Evolutionary conservation across 208 protist species (phyloP).

Genomic region (Endotrypanum monterogeii): DNA sequence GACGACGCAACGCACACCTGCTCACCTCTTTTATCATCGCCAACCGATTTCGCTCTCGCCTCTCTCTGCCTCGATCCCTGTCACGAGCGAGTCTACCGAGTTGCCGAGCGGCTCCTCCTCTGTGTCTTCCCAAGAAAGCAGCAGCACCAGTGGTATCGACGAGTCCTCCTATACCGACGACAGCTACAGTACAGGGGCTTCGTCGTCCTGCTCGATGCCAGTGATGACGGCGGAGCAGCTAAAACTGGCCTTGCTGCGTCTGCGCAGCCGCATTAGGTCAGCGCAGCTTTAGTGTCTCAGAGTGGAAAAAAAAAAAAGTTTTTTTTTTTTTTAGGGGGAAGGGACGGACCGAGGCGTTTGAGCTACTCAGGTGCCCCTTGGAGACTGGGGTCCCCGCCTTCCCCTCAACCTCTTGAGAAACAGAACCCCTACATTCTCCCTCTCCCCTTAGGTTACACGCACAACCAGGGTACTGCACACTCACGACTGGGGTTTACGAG

Average conservation of each 20-base stretch:
- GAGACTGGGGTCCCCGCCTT: too few relatives aligned
- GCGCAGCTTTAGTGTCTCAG: constrained; percentile 10
- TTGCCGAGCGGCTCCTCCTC: constrained; percentile 14
- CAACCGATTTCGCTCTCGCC: neutral
- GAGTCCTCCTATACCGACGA: neutral
- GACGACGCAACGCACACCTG: constrained; percentile 2
- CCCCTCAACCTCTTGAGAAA: too few relatives aligned
- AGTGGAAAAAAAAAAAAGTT: neutral
- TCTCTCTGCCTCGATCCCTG: neutral
- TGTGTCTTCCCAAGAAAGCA: constrained; percentile 13
- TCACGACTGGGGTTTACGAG: too few relatives aligned
- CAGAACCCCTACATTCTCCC: too few relatives aligned
- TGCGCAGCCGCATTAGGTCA: constrained; percentile 59
- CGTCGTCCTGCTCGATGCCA: constrained; percentile 26
- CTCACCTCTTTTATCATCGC: neutral
- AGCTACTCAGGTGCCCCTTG: too few relatives aligned
- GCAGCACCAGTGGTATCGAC: constrained; percentile 1
- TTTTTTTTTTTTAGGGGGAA: too few relatives aligned
- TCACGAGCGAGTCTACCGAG: constrained; percentile 1
- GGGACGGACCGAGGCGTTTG: neutral
- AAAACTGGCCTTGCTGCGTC: constrained; percentile 52
- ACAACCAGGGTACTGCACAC: too few relatives aligned
- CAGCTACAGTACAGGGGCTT: neutral
- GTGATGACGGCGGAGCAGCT: constrained; percentile 79
- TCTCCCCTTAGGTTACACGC: too few relatives aligned